Evolutionary conservation across 106 monocot species (phyloP), one percentile per base, ranked within the genome.

Genomic region (Allium sativum): DNA sequence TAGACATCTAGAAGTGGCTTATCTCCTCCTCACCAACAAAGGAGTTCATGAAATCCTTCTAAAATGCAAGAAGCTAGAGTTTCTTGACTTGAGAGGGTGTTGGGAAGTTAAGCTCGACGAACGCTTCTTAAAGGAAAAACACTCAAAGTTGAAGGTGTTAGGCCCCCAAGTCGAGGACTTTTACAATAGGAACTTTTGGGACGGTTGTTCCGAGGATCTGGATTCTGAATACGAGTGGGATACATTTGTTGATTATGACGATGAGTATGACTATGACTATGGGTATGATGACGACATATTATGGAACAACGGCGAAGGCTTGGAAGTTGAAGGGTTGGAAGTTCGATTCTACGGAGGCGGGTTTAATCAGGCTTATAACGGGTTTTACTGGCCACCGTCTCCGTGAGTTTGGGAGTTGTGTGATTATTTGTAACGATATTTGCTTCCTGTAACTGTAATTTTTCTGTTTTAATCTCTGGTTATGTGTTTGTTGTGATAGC

Each of bases 71-170:
- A 74, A 84, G 14, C 90, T 96, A 5, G 68, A 82, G 65, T 79
- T 73, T 62, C 53, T 96, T 47, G 96, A 96, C 41, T 55, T 96
- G 8, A 59, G 96, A 22, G 96, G 91, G 10, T 96, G 96, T 58
- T 96, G 96, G 96, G 81, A 87, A 20, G 90, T 96, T 45, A 78
- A 89, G 42, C 80, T 93, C 12, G 91, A 91, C 9, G 81, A 84
- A 46, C 31, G 5, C 0, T 62, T 82, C 41, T 4, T 90, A 20
- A 87, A 79, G 47, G 90, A 96, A 73, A 79, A 55, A 54, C 58
- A 79, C 22, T 22, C 78, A 0, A 41, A 66, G 8, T 44, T 96
- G 67, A 82, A 79, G 48, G 79, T 96, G 1, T 48, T 90, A 22
- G 96, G 96, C 12, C 96, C 96, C 0, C 21, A 79, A 7, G 74